Conservation (phyloP, 225 moss, liverwort and hornwort species). For the Marchantia polymorpha region DNA sequence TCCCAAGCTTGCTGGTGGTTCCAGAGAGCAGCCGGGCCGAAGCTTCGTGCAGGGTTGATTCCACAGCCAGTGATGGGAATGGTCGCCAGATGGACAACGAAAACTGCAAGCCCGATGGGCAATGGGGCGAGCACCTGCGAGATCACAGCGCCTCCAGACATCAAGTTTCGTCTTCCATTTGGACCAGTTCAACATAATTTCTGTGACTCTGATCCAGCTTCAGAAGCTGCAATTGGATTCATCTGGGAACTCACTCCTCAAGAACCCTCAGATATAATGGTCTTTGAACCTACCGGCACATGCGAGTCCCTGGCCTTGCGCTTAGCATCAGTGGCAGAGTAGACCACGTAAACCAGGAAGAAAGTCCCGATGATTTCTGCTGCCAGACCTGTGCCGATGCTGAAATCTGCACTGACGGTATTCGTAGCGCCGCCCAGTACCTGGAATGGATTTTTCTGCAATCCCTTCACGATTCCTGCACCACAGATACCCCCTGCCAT, state of each 20-base stretch:
- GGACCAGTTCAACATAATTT: neutral
- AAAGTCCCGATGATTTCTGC: slow-evolving; percentile 49
- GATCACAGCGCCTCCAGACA: neutral
- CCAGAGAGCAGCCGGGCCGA: slow-evolving; percentile 38
- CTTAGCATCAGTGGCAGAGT: slow-evolving; percentile 43
- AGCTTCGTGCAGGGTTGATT: slow-evolving; percentile 49
- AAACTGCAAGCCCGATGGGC: slow-evolving; percentile 42
- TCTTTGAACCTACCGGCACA: slow-evolving; percentile 32
- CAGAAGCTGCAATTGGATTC: neutral
- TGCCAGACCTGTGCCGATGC: slow-evolving; percentile 34
- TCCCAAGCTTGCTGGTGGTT: slow-evolving; percentile 39
- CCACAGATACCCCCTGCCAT: slow-evolving; percentile 32
- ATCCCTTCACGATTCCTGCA: slow-evolving; percentile 43
- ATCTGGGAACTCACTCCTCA: neutral
- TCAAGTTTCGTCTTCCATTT: neutral
- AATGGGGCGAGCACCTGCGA: slow-evolving; percentile 43
- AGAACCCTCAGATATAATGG: neutral
- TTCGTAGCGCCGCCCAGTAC: slow-evolving; percentile 37
- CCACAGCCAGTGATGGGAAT: slow-evolving; percentile 51
- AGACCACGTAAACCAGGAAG: slow-evolving; percentile 44
- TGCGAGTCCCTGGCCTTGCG: slow-evolving; percentile 40
- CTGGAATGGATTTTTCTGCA: slow-evolving; percentile 38
- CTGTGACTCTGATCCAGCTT: neutral
- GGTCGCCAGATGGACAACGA: slow-evolving; percentile 45
- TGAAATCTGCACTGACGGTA: slow-evolving; percentile 30